Evolutionary conservation across 176 grass and related monocot genomes (phyloP).

Genomic region (Olyra latifolia): DNA sequence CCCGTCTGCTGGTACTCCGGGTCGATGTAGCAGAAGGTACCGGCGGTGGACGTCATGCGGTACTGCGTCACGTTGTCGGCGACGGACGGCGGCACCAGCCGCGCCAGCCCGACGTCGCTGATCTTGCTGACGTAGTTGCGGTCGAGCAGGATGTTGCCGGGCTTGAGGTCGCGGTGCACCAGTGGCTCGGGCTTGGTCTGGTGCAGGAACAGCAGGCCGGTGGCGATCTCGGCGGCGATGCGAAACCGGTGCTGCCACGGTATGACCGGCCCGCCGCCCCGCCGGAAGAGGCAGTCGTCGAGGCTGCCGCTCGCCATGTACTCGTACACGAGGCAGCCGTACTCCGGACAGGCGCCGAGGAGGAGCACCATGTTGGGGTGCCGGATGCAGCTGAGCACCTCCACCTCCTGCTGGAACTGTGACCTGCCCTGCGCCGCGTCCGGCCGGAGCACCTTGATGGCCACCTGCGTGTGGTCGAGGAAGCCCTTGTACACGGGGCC

Average conservation of each 20-base stretch:
- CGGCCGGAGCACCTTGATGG: slow-evolving; percentile 91
- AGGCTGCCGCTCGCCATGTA: slow-evolving; percentile 93
- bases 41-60: slow-evolving; percentile 69
- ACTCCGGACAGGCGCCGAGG: slow-evolving; percentile 86
- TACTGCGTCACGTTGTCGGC: slow-evolving; percentile 74
- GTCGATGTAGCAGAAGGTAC: slow-evolving; percentile 87
- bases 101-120: slow-evolving; percentile 85
- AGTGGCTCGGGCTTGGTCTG: slow-evolving; percentile 91
- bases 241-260: slow-evolving; percentile 90
- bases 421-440: slow-evolving; percentile 89
- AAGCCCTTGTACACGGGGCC: slow-evolving; percentile 77
- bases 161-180: slow-evolving; percentile 94
- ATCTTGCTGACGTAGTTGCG: slow-evolving; percentile 92
- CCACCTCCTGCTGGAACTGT: slow-evolving; percentile 93
- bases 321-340: slow-evolving; percentile 89
- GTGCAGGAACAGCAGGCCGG: slow-evolving; percentile 77
- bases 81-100: slow-evolving; percentile 67
- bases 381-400: slow-evolving; percentile 92
- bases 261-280: slow-evolving; percentile 56
- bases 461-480: slow-evolving; percentile 81
- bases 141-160: slow-evolving; percentile 87
- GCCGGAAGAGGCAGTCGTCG: slow-evolving; percentile 83
- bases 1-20: slow-evolving; percentile 94
- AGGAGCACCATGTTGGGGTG: slow-evolving; percentile 98
- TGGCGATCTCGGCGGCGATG: slow-evolving; percentile 85